Base-by-base conservation (phyloP, 2,329 filamentous ascomycete species). In the Fusarium devonianum region DNA sequence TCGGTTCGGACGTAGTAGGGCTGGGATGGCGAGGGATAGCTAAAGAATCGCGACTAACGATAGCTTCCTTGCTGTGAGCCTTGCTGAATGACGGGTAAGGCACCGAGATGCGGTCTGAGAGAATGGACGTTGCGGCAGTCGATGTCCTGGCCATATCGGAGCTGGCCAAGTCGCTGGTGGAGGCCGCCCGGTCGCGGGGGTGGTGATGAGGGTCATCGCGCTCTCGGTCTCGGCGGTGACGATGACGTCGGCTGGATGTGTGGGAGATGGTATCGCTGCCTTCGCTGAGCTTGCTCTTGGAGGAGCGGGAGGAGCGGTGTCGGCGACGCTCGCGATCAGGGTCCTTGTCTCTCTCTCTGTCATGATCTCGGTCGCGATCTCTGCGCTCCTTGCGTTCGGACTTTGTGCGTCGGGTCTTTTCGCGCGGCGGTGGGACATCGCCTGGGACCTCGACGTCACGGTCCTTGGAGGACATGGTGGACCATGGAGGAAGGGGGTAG, bases 1-100 rank as follows among this genome's bases (percentile, higher is more conserved):
- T 91, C 16, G 87, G 79, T 53, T 91, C 87, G 13, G 89, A 89
- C 1, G 89, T 92, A 37, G 79, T 70, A 1, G 80, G 80, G 44
- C 84, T 71, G 55, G 66, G 69, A 37, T 65, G 67, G 29, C 62
- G 59, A 17, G 58, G 61, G 7, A 59, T 49, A 14, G 72, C 68
- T 37, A 82, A 60, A 42, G 83, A 78, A 34, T 86, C 82, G 41
- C 77, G 77, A 67, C 84, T 86, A 58, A 84, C 80, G 43, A 96
- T 83, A 33, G 85, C 84, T 74, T 97, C 93, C 71, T 92, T 94
- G 78, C 91, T 95, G 71, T 96, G 90, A 10, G 89, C 89, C 73
- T 95, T 97, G 73, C 89, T 94, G 72, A 95, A 91, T 9, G 81
- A 80, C 2, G 92, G 90, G 68, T 96, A 96, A 6, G 90, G 87